phyloP scores from a whole-genome alignment of 1,284 basidiomycete genomes.

The Grifola frondosa region DNA sequence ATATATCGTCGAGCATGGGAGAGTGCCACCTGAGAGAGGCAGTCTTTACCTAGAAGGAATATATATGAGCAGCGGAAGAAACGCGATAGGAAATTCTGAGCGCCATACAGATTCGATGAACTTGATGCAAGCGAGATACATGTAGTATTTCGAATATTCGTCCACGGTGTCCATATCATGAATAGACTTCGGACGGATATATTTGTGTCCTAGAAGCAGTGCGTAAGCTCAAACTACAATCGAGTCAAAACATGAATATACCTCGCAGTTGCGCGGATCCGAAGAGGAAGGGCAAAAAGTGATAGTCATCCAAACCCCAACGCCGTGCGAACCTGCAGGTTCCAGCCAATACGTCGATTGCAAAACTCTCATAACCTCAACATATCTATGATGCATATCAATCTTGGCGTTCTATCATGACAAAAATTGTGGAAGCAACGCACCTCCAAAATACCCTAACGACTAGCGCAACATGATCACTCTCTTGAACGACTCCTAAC shows the following conservation, averaged over 20 bases:
- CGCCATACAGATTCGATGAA: conserved; percentile 92
- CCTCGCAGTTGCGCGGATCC: conserved; percentile 84
- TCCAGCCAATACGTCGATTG: conserved; percentile 98
- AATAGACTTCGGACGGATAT: conserved; percentile 89
- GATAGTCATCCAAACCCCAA: conserved; percentile 99
- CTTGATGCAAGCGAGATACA: conserved; percentile 95
- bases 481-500: conserved; percentile 63
- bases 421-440: background rate
- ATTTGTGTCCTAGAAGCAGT: conserved; percentile 71
- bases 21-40: conserved; percentile 97
- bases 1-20: conserved; percentile 98
- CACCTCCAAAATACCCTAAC: conserved; percentile 90
- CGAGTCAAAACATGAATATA: conserved; percentile 24
- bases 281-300: conserved; percentile 93
- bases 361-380: conserved; percentile 85
- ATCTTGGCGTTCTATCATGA: background rate
- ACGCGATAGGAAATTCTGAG: background rate
- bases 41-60: conserved; percentile 78
- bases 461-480: conserved; percentile 80
- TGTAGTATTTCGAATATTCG: conserved; percentile 90
- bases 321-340: conserved; percentile 96
- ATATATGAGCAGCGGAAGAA: background rate
- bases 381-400: conserved; percentile 57
- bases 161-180: conserved; percentile 93
- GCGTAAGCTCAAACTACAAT: conserved; percentile 5